These are phyloP conservation scores for Cornus controversa DNA, from an alignment of 148 eudicot species.

Conservation along the genomic window DNA sequence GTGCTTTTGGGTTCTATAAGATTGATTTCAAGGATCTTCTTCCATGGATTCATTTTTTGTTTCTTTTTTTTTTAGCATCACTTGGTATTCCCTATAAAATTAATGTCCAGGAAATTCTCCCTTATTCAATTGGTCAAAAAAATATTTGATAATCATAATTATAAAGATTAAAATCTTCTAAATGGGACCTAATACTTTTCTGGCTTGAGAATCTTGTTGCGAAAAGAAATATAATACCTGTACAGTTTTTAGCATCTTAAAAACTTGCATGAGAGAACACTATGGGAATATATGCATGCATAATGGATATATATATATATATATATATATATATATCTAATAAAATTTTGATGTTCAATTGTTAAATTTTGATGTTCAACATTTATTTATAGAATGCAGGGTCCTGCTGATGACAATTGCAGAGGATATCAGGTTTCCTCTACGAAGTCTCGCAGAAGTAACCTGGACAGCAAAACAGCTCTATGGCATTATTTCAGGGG, in stretches of 20 bases:
- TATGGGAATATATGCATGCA: not conserved
- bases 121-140: not conserved
- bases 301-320: too few relatives aligned
- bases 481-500: constrained; percentile 20
- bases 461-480: constrained; percentile 52
- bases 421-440: constrained; percentile 28
- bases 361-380: too few relatives aligned
- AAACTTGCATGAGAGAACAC: not conserved
- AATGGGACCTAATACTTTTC: not conserved
- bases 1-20: not conserved
- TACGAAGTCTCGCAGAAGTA: constrained; percentile 38
- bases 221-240: not conserved
- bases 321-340: too few relatives aligned
- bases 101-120: not conserved
- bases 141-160: not conserved
- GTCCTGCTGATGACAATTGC: constrained; percentile 27
- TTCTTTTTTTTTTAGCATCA: not conserved
- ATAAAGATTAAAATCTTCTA: not conserved
- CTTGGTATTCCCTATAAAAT: not conserved
- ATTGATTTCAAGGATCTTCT: not conserved
- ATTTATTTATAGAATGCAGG: constrained; percentile 53
- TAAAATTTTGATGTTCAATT: not conserved
- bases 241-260: too few relatives aligned
- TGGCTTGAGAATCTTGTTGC: not conserved
- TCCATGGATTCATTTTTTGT: not conserved